Evolutionary conservation across 2,329 filamentous ascomycete genomes (phyloP).

Genomic region (Coniochaeta prunicola): DNA sequence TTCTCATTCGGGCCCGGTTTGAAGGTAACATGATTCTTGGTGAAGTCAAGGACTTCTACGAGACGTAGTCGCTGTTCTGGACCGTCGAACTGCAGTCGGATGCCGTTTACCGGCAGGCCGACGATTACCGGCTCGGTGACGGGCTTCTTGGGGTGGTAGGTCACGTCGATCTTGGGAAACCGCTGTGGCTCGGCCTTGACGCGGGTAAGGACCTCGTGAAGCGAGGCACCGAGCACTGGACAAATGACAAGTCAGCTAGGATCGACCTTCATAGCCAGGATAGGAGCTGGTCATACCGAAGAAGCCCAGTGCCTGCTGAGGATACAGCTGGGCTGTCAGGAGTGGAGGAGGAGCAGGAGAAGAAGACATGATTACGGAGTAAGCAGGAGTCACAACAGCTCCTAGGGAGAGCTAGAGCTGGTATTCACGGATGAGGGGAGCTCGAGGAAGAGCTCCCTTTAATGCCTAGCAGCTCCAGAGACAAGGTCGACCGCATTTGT

Average conservation of each 20-base stretch:
- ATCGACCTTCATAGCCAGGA: background rate
- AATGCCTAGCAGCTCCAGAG: background rate
- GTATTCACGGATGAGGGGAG: background rate
- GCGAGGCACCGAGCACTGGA: slow-evolving; percentile 64
- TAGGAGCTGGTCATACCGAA: slow-evolving; percentile 27
- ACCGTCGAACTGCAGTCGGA: slow-evolving; percentile 88
- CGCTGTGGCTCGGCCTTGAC: slow-evolving; percentile 79
- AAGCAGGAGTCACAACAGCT: background rate
- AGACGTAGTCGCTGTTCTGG: slow-evolving; percentile 85
- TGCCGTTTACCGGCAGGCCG: slow-evolving; percentile 72
- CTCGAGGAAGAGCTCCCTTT: background rate
- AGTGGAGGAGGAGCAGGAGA: slow-evolving; percentile 16
- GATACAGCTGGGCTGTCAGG: slow-evolving; percentile 56
- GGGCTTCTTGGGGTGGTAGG: slow-evolving; percentile 70
- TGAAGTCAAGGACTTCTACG: slow-evolving; percentile 87
- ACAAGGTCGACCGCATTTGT: background rate
- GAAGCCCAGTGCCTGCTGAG: slow-evolving; percentile 59
- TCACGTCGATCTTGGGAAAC: slow-evolving; percentile 77
- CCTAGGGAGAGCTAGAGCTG: background rate
- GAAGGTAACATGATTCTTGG: slow-evolving; percentile 76
- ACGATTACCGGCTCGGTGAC: slow-evolving; percentile 69
- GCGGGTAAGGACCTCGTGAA: slow-evolving; percentile 82
- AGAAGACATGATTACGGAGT: background rate
- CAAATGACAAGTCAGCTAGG: slow-evolving; percentile 3
- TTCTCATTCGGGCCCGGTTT: slow-evolving; percentile 49